Evolutionary conservation across 352 stramenopile genomes (phyloP), one percentile per base, ranked within the genome.

Genomic region (Globisporangium uncinulatum): DNA sequence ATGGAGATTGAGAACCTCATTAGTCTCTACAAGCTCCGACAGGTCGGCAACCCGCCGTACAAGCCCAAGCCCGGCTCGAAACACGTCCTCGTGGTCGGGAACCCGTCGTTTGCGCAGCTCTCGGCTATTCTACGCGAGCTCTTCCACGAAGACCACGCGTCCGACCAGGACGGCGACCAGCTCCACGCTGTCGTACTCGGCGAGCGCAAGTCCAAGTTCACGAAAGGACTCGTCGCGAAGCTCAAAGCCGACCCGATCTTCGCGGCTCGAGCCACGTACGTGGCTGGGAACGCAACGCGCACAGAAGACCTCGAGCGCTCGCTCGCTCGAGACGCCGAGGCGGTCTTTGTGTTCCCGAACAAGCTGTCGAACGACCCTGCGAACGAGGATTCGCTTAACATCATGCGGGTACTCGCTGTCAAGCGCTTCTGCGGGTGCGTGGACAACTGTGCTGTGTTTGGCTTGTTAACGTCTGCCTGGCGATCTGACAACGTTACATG

Each of bases 1-100:
- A 89, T 91, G 71, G 83, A 96, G 67, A 93, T 93, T 41, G 83
- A 94, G 49, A 93, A 92, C 59, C 65, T 96, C 14, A 86, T 94
- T 53, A 84, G 71, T n/a, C 56, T 96, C 51, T 93, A 92, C 69
- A 83, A 87, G 42, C 74, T 89, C 43, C 73, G 78, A 2, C 78
- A 90, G 56, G 85, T 92, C 59, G 84, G 84, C 17, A 94, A 94
- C 48, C 80, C 84, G 6, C 73, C 84, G 3, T 94, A 87, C 54
- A 67, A 69, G 13, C 74, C 80, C 11, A 92, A 89, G 50, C 70
- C 63, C 10, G 75, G 91, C 13, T 69, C 76, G 2, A 76, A 76
- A 24, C 80, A 92, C 57, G 79, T 96, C 11, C 63, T 96, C 1
- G 70, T 96, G 50, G 86, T 87, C 44, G 86, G 87, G 31, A 94